Percentiles rank a stretch among this genome's conserved stretches.
Conservation (phyloP, 2,329 filamentous ascomycete genomes). For the Neopestalotiopsis sp. region DNA sequence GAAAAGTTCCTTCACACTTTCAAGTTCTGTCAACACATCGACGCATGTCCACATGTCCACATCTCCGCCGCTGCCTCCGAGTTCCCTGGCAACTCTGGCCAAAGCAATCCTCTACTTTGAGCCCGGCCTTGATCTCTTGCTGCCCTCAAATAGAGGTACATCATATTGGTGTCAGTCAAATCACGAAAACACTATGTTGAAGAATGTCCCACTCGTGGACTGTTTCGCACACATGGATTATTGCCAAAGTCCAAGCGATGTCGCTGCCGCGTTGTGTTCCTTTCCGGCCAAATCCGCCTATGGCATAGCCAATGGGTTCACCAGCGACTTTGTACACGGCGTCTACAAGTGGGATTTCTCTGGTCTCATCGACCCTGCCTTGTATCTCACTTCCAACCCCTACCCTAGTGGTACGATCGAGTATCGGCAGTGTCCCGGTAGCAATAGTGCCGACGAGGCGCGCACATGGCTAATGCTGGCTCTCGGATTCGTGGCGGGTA, state of each 20-base stretch:
- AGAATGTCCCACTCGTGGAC: slow-evolving; percentile 23
- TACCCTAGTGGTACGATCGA: slow-evolving; percentile 39
- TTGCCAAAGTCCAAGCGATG: slow-evolving; percentile 18
- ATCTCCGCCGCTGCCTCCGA: slow-evolving; percentile 26
- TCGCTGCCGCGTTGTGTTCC: slow-evolving; percentile 40
- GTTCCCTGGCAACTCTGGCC: slow-evolving; percentile 35
- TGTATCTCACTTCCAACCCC: background rate
- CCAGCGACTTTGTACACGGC: slow-evolving; percentile 42
- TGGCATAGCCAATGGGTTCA: slow-evolving; percentile 36
- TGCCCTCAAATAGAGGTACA: slow-evolving; percentile 29
- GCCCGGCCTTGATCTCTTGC: slow-evolving; percentile 38
- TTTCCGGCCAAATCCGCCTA: slow-evolving; percentile 36
- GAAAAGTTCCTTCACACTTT: slow-evolving; percentile 31
- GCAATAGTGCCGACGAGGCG: slow-evolving; percentile 35
- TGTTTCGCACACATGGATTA: slow-evolving; percentile 34
- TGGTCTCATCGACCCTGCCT: slow-evolving; percentile 28
- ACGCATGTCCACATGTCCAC: slow-evolving; percentile 45
- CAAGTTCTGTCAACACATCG: slow-evolving; percentile 36
- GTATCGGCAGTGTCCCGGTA: slow-evolving; percentile 44
- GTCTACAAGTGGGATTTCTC: slow-evolving; percentile 48
- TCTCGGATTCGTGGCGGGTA: slow-evolving; percentile 72
- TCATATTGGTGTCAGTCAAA: slow-evolving; percentile 45
- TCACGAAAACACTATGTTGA: slow-evolving; percentile 33
- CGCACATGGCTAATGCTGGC: slow-evolving; percentile 38
- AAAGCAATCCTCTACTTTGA: slow-evolving; percentile 42